Percentiles rank a stretch among this genome's conserved stretches.
phyloP scores from a whole-genome alignment of 2,329 filamentous ascomycete genomes.

The Aspergillus intermedius region DNA sequence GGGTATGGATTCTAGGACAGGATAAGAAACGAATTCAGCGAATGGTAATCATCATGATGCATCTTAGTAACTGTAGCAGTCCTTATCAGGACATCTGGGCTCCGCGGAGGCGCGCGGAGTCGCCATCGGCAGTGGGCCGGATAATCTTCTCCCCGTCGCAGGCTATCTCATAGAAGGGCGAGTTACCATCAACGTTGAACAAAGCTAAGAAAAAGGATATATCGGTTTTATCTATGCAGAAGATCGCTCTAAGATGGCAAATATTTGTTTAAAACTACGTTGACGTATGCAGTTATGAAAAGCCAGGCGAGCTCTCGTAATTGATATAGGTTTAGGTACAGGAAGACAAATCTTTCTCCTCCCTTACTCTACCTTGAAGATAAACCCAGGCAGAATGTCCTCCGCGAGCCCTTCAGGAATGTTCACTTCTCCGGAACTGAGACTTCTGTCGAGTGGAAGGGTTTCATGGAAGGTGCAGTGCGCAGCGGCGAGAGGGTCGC shows the following conservation, averaged over 20 bases:
- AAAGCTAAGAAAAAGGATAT: no score
- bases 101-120: neutral
- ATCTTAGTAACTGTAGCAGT: neutral
- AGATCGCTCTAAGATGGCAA: no score
- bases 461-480: conserved; percentile 55
- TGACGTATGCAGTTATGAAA: no score
- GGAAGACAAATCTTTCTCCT: no score
- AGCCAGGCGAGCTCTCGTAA: no score
- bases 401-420: conserved; percentile 34
- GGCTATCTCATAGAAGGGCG: neutral
- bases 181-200: no score
- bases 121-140: neutral
- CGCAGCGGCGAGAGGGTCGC: conserved; percentile 45
- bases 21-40: neutral
- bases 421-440: conserved; percentile 53
- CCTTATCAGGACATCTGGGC: neutral
- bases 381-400: conserved; percentile 8
- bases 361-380: neutral
- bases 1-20: neutral
- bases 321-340: no score
- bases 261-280: no score
- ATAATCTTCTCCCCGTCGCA: neutral
- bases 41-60: neutral
- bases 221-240: no score
- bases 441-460: conserved; percentile 48